A percentile compares a stretch with the other conserved stretches of the same genome.
Evolutionary conservation across 768 basidiomycete genomes (phyloP).

Genomic region (Crucibulum laeve): DNA sequence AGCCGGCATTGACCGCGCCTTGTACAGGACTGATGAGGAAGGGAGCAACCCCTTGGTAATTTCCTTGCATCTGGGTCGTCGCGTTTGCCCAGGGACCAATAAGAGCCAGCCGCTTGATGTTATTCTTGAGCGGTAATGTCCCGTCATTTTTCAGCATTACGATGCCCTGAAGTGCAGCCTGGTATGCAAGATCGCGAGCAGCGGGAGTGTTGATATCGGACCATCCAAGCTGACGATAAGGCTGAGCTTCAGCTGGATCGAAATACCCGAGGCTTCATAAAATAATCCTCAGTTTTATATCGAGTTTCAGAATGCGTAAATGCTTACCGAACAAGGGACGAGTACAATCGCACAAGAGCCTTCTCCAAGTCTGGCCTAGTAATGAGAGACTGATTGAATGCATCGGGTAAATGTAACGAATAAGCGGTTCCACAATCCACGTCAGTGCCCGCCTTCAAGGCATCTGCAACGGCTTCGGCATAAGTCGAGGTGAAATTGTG

Average conservation of each 20-base stretch:
- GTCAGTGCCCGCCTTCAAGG: conserved; percentile 50
- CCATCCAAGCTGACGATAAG: conserved; percentile 47
- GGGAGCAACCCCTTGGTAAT: conserved; percentile 50
- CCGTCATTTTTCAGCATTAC: conserved; percentile 64
- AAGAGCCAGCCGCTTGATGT: conserved; percentile 46
- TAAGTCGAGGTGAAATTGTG: conserved; percentile 44
- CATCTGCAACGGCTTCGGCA: conserved; percentile 43
- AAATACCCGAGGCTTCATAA: conserved; percentile 52
- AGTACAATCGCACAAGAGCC: conserved; percentile 43
- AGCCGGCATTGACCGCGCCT: conserved; percentile 43
- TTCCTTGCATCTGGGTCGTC: conserved; percentile 53
- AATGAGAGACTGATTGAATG: conserved; percentile 44
- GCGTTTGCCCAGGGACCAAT: conserved; percentile 59
- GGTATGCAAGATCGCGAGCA: conserved; percentile 44
- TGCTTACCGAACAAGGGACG: conserved; percentile 47
- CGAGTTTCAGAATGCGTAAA: background rate
- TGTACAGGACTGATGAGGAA: conserved; percentile 51
- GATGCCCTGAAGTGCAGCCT: conserved; percentile 49
- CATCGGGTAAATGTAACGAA: conserved; percentile 36
- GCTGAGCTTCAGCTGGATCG: conserved; percentile 43
- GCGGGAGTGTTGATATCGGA: conserved; percentile 41
- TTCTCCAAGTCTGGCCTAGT: conserved; percentile 36
- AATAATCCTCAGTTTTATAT: background rate
- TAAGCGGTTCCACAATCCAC: conserved; percentile 52
- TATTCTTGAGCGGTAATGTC: conserved; percentile 44